Evolutionary conservation across 371 early-diverging fungal genomes (phyloP).

Genomic region (Mucor circinelloides): DNA sequence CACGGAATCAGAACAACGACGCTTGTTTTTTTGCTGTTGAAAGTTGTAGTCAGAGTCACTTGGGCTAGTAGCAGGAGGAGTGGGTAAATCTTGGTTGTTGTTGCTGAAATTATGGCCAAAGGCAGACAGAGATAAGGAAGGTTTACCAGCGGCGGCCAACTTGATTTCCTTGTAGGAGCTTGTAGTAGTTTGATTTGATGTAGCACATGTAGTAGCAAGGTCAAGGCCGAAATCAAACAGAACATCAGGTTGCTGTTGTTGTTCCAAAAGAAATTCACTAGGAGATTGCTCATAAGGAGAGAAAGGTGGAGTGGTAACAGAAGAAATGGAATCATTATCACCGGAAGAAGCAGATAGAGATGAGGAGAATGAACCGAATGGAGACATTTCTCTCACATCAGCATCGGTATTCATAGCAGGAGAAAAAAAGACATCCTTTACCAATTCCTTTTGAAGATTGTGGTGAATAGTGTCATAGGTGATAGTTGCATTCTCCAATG

Average conservation of each 20-base stretch:
- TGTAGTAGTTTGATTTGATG: constrained; percentile 14
- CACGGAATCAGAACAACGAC: constrained; percentile 29
- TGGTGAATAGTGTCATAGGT: constrained; percentile 41
- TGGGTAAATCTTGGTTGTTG: constrained; percentile 2
- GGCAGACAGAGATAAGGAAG: not conserved
- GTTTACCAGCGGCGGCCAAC: constrained; percentile 5
- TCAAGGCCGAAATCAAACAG: constrained; percentile 32
- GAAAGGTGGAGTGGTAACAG: constrained; percentile 9
- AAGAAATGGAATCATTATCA: constrained; percentile 29
- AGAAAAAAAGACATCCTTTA: constrained; percentile 53
- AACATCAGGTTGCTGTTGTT: not conserved
- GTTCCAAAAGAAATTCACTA: constrained; percentile 5
- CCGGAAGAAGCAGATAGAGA: constrained; percentile 12
- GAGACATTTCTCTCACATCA: constrained; percentile 26
- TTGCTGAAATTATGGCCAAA: not conserved
- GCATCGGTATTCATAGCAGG: constrained; percentile 36
- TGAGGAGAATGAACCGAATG: not conserved
- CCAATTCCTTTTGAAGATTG: constrained; percentile 38
- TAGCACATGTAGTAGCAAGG: constrained; percentile 12
- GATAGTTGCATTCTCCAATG: constrained; percentile 54
- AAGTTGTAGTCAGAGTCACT: not conserved
- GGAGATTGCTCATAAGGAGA: constrained; percentile 16
- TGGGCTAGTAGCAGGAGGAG: constrained; percentile 8
- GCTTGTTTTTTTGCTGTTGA: constrained; percentile 17
- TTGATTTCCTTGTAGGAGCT: constrained; percentile 21